Evolutionary conservation across 768 basidiomycete species (phyloP), one percentile per base, ranked within the genome.

Genomic region (Pulveroboletus sp.): DNA sequence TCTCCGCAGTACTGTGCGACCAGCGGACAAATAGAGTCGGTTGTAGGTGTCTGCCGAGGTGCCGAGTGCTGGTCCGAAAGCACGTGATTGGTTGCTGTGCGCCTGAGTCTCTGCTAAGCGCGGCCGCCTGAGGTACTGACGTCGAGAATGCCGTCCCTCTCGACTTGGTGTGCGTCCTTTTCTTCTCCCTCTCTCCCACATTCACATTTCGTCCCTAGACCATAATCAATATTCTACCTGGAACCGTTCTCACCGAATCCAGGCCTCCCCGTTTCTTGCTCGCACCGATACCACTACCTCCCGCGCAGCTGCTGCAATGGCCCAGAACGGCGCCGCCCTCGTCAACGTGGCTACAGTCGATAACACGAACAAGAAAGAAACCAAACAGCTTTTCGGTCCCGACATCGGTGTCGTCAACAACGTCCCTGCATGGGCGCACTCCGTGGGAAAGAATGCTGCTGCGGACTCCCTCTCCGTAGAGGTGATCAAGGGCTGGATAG

Each of bases 321-420:
- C 77, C 1, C 72, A 73, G 52, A 67, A 60, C 28, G 63, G 61
- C 39, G 63, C 65, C 18, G 62, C 63, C 51, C 57, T 59, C 42
- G 51, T 67, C 50, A 62, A 62, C 56, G 41, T 68, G 56, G 31
- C 50, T 33, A 18, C 42, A 8, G 55, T 47, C 4, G 60, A 58
- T 0, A 47, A 38, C 7, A 0, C 61, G 1, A 59, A 57, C 46
- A 77, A 76, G 59, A 76, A 82, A 40, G 79, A 79, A 57, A 84
- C 81, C 64, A 80, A 81, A 38, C 80, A 81, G 11, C 79, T 96
- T 39, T 96, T 95, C 68, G 93, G 93, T 0, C 93, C 93, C 8
- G 89, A 86, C 65, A 88, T 96, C 49, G 93, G 93, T 9, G 76
- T 85, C 44, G 79, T 86, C 40, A 78, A 71, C 62, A 76, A 73